Evolutionary conservation across 306 rosid genomes (phyloP).

Genomic region (Morella rubra): DNA sequence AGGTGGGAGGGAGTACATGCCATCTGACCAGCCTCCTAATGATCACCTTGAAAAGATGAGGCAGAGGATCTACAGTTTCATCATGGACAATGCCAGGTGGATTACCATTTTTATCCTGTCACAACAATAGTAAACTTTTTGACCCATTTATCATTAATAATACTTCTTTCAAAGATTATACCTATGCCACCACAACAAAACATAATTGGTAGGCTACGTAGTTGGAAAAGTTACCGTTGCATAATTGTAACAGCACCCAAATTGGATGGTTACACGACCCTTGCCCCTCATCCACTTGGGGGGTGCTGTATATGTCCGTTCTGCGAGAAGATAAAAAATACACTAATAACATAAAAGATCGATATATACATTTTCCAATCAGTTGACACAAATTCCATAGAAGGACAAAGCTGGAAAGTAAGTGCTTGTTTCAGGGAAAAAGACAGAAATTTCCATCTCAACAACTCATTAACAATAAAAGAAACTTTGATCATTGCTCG

Average conservation of each 20-base stretch:
- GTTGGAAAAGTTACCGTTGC: constrained; percentile 54
- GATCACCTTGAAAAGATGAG: constrained; percentile 88
- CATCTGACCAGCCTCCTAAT: constrained; percentile 77
- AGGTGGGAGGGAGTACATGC: constrained; percentile 89
- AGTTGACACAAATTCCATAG: constrained; percentile 1
- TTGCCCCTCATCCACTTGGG: constrained; percentile 96
- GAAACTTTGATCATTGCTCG: background rate
- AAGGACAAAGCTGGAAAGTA: background rate
- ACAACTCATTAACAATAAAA: background rate
- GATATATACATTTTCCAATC: constrained; percentile 12
- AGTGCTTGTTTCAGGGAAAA: background rate
- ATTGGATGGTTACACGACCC: constrained; percentile 92
- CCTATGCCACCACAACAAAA: background rate
- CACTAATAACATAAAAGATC: constrained; percentile 10
- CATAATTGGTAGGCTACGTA: background rate
- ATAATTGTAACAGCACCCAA: constrained; percentile 96
- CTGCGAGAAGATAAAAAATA: constrained; percentile 50
- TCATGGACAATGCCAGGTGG: constrained; percentile 82
- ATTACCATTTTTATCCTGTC: constrained; percentile 86
- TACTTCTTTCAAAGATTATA: constrained; percentile 16
- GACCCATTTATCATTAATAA: constrained; percentile 19
- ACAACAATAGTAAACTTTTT: constrained; percentile 24
- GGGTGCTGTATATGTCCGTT: constrained; percentile 81
- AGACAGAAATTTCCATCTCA: background rate
- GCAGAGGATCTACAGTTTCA: constrained; percentile 69